Conservation (phyloP, 2,329 filamentous ascomycete species). For the Ceratocystis smalleyi region DNA sequence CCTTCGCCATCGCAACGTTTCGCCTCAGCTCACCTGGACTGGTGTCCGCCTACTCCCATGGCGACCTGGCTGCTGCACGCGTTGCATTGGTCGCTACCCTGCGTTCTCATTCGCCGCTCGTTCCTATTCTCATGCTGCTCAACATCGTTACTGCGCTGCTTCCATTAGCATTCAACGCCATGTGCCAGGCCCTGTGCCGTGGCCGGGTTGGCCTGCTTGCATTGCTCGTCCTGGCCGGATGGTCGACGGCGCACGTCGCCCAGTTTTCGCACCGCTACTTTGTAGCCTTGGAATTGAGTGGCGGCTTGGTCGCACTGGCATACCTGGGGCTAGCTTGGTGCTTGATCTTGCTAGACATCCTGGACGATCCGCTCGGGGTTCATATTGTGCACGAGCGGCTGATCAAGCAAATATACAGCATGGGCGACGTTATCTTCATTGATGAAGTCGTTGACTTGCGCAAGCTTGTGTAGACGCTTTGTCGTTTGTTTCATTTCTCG, state of each 20-base stretch:
- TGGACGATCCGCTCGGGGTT: conserved; percentile 14
- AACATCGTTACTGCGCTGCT: conserved; percentile 18
- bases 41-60: conserved; percentile 10
- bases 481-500: background rate
- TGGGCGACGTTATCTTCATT: conserved; percentile 15
- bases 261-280: conserved; percentile 23
- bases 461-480: conserved; percentile 13
- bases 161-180: conserved; percentile 16
- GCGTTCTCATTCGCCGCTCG: conserved; percentile 10
- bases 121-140: conserved; percentile 18
- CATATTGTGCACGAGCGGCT: conserved; percentile 14
- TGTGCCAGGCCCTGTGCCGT: background rate
- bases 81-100: conserved; percentile 15
- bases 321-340: conserved; percentile 22
- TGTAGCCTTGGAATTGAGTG: conserved; percentile 27
- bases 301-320: conserved; percentile 21
- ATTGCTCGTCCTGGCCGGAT: conserved; percentile 16
- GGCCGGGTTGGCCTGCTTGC: conserved; percentile 13
- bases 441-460: conserved; percentile 15
- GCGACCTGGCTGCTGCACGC: conserved; percentile 6
- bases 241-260: conserved; percentile 21
- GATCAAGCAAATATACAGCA: conserved; percentile 16
- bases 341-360: conserved; percentile 15
- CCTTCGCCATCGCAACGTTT: conserved; percentile 12
- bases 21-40: conserved; percentile 12